Base-by-base conservation (phyloP, 164 flowering plant genomes). In the Berberis thunbergii region DNA sequence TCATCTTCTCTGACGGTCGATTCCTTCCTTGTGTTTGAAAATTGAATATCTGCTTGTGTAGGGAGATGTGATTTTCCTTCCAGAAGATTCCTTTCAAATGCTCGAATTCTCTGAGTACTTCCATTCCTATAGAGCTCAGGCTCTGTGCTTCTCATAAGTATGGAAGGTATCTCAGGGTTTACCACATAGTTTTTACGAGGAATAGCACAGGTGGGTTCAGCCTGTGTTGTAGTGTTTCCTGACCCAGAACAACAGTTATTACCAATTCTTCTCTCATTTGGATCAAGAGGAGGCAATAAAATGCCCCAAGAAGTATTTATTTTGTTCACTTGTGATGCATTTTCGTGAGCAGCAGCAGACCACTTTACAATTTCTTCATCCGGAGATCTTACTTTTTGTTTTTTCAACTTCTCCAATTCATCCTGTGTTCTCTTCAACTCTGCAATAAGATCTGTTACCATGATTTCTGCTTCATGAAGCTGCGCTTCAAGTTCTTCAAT, bases 401-500 rank as follows among this genome's bases (percentile, higher is more conserved):
- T 72, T 62, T 66, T 76, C 64, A 72, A 57, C 61, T 61, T 73
- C 69, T 79, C 83, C 69, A 86, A 53, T 68, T 83, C 87, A 70
- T 75, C 78, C 49, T 79, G 84, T 44, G 72, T 84, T 70, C 66
- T 72, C 64, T 75, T 73, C 75, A 89, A 69, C 72, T 89, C 89
- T 64, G 72, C 73, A 65, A 93, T 80, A 58, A 89, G 96, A 44
- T 83, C 90, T 44, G 59, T 77, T 10, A 83, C 89, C 52, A 79
- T 85, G 62, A 87, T 89, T 72, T 89, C 90, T 58, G 96, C 93
- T 80, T 86, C 90, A 6, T 82, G 83, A 4, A 93, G 88, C 74
- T 90, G 96, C 54, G 82, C 88, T 78, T 90, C 96, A 67, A 93
- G 92, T 75, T 93, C 98, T 57, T 85, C 82, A 69, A 85, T 85